Evolutionary conservation across 306 rosid genomes (phyloP), one percentile per base, ranked within the genome.

Genomic region (Cucurbita maxima): DNA sequence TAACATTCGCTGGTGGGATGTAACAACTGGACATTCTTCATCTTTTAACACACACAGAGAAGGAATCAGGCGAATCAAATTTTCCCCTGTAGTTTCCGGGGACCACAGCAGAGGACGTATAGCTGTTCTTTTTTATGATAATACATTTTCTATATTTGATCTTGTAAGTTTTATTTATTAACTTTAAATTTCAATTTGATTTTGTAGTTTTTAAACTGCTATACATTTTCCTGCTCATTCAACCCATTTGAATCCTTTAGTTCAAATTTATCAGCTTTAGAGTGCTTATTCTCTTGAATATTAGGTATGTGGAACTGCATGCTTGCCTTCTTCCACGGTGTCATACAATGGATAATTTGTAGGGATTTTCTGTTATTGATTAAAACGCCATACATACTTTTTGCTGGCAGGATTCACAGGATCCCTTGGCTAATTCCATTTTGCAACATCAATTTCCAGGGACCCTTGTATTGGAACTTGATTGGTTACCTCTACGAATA

Each of bases 1-100:
- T 62, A 87, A 84, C 76, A 88, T 94, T 71, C 87, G 97, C 76
- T 94, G 99, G 99, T 94, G 99, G 99, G 99, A 94, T 82, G 96
- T 94, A 77, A 84, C 82, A 55, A 91, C 91, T 76, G 99, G 99
- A 71, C 82, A 94, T 57, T 94, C 97, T 74, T 94, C 99, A 71
- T 91, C 99, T 66, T 94, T 94, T 88, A 85, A 80, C 79, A 94
- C 99, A 75, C 97, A 88, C 73, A 91, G 88, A 76, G 99, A 94
- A 61, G 97, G 97, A 84, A 94, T 94, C 79, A 87, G 92, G 70
- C 84, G 97, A 47, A 91, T 94, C 81, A 91, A 86, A 79, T 91
- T 94, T 82, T 88, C 99, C 43, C 99, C 99, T 75, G 85, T 86
- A 72, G 95, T 89, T 60, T 70, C 91, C 8, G 99, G 99, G 74